A percentile compares a stretch with the other conserved stretches of the same genome.
Evolutionary conservation across 1,284 basidiomycete species (phyloP).

Genomic region (Vanrija sp.): DNA sequence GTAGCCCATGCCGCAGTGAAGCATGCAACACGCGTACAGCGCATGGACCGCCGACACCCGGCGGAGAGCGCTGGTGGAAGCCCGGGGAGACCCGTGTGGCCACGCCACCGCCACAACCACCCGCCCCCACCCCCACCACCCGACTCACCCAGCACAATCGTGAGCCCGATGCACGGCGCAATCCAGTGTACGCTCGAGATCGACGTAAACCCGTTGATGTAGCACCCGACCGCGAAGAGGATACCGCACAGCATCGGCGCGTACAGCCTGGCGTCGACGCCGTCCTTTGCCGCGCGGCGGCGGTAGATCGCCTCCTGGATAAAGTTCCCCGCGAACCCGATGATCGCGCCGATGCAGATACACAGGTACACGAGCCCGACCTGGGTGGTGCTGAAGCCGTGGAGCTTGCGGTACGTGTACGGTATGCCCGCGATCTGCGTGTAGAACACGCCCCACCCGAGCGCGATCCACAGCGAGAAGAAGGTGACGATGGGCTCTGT

Average conservation of each 20-base stretch:
- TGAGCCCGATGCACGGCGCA: constrained; percentile 8
- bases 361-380: constrained; percentile 61
- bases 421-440: constrained; percentile 64
- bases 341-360: constrained; percentile 57
- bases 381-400: constrained; percentile 63
- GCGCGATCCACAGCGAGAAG: constrained; percentile 71
- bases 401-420: constrained; percentile 60
- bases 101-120: no score
- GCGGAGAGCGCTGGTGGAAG: no score
- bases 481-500: constrained; percentile 72
- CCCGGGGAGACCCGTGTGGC: no score
- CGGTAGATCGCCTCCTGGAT: constrained; percentile 65
- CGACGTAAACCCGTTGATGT: constrained; percentile 50
- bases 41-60: no score
- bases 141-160: constrained; percentile 1
- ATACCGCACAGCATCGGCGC: constrained; percentile 62
- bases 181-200: constrained; percentile 34
- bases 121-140: no score
- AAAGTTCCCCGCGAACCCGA: constrained; percentile 61
- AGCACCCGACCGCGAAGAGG: constrained; percentile 61
- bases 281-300: constrained; percentile 47
- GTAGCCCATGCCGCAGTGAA: no score
- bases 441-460: constrained; percentile 73
- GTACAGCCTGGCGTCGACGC: constrained; percentile 71
- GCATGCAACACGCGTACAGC: no score